phyloP scores from a whole-genome alignment of 768 basidiomycete genomes.

The Pilatotrama ljubarskyi region DNA sequence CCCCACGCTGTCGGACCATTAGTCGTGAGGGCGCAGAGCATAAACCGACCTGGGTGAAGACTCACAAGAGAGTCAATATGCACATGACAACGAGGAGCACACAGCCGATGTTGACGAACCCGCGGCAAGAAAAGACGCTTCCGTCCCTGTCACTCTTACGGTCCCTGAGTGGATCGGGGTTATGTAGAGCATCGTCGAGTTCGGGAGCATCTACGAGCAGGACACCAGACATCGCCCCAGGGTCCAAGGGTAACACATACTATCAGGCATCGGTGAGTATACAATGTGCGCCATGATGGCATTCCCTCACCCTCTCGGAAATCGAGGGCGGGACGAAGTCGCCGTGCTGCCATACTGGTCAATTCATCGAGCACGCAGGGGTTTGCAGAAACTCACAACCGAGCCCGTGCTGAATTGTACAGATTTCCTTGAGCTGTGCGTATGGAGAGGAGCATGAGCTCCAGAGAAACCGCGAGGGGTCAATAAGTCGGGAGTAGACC shows the following conservation, averaged over 20 bases:
- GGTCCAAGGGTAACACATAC: slow-evolving; percentile 20
- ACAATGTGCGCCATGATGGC: background rate
- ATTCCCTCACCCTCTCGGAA: slow-evolving; percentile 3
- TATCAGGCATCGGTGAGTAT: background rate
- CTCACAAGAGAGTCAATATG: slow-evolving; percentile 61
- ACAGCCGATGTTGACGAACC: slow-evolving; percentile 72
- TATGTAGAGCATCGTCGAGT: slow-evolving; percentile 71
- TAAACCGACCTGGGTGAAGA: slow-evolving; percentile 1
- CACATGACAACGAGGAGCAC: slow-evolving; percentile 51
- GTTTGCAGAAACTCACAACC: background rate
- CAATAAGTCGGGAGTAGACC: too few relatives aligned
- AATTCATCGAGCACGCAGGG: background rate
- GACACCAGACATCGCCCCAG: slow-evolving; percentile 23
- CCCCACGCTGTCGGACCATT: slow-evolving; percentile 34
- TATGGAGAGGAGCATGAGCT: too few relatives aligned
- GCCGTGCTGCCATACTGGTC: background rate
- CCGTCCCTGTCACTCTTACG: slow-evolving; percentile 38
- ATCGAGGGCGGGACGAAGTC: background rate
- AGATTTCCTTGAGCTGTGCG: background rate
- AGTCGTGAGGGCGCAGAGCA: background rate
- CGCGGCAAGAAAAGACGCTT: slow-evolving; percentile 55
- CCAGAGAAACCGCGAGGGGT: too few relatives aligned
- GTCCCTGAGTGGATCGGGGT: slow-evolving; percentile 47
- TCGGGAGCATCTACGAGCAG: slow-evolving; percentile 38
- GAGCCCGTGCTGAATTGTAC: background rate